These are phyloP conservation scores for Zasmidium citrigriseum DNA, from an alignment of 2,329 filamentous ascomycete genomes.

Conservation along the genomic window DNA sequence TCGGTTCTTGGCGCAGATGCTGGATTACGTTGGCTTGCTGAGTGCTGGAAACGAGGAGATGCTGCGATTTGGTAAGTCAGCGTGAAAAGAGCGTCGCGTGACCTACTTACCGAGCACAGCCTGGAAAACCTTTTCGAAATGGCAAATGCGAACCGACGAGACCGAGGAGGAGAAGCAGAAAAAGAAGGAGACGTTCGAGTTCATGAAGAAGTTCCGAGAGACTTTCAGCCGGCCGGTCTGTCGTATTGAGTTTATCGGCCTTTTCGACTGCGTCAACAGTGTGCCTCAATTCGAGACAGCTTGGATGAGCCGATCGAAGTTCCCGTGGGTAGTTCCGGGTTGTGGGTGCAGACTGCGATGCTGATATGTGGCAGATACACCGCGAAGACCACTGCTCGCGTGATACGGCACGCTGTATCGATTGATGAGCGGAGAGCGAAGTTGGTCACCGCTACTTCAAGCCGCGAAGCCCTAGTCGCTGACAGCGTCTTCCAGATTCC, in stretches of 20 bases:
- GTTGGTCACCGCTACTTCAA: constrained; percentile 7
- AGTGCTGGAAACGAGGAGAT: constrained; percentile 84
- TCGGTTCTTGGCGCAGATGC: constrained; percentile 60
- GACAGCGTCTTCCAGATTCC: constrained; percentile 45
- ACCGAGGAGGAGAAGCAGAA: constrained; percentile 48
- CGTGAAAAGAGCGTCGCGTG: not conserved
- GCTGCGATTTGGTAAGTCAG: constrained; percentile 61
- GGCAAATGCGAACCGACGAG: constrained; percentile 60
- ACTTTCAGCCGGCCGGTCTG: constrained; percentile 76
- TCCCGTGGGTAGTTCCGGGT: constrained; percentile 52
- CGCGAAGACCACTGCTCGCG: constrained; percentile 52
- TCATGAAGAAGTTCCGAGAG: constrained; percentile 78
- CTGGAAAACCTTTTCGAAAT: constrained; percentile 78
- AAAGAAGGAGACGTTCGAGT: constrained; percentile 66
- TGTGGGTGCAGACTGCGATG: not conserved
- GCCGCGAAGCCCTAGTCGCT: not conserved
- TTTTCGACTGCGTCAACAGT: constrained; percentile 54
- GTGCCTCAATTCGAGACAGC: constrained; percentile 68
- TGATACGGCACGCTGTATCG: constrained; percentile 67
- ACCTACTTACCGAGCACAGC: constrained; percentile 42
- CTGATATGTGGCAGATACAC: not conserved
- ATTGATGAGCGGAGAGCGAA: constrained; percentile 73
- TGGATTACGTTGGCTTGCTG: constrained; percentile 74
- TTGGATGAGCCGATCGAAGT: constrained; percentile 78
- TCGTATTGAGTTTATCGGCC: constrained; percentile 72